phyloP scores from a whole-genome alignment of 2,329 filamentous ascomycete species.

The Beauveria scarabaeidicola region DNA sequence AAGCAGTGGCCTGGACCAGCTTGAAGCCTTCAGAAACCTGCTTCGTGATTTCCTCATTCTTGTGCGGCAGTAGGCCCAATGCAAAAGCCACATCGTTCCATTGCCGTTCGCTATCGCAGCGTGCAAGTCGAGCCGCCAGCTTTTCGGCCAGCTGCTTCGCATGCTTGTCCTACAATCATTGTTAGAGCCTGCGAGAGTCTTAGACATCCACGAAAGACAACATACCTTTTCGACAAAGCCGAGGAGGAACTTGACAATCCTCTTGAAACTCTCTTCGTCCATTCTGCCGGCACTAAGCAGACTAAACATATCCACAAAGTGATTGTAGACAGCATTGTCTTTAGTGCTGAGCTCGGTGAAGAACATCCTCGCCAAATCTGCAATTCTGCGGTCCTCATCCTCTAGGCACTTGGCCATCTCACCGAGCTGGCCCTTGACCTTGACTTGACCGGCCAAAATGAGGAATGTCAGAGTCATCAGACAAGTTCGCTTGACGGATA shows the following conservation, averaged over 20 bases:
- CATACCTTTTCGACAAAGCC: constrained; percentile 95
- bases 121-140: constrained; percentile 71
- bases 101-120: constrained; percentile 87
- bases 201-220: constrained; percentile 12
- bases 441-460: constrained; percentile 94
- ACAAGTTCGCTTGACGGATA: constrained; percentile 91
- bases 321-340: constrained; percentile 98
- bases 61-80: constrained; percentile 80
- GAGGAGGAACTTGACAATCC: constrained; percentile 85
- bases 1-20: constrained; percentile 56
- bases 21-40: constrained; percentile 67
- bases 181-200: constrained; percentile 13
- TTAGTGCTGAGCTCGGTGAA: constrained; percentile 96
- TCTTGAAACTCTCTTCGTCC: constrained; percentile 75
- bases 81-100: constrained; percentile 98
- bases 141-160: constrained; percentile 91
- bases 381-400: constrained; percentile 88
- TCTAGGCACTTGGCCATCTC: constrained; percentile 99
- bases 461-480: constrained; percentile 97
- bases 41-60: constrained; percentile 83
- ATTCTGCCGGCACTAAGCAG: constrained; percentile 73
- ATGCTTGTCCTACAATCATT: constrained; percentile 70
- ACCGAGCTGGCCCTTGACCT: constrained; percentile 96
- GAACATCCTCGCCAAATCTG: constrained; percentile 94
- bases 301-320: constrained; percentile 99